Evolutionary conservation across 2,329 filamentous ascomycete genomes (phyloP).

Genomic region (Exophiala sp.): DNA sequence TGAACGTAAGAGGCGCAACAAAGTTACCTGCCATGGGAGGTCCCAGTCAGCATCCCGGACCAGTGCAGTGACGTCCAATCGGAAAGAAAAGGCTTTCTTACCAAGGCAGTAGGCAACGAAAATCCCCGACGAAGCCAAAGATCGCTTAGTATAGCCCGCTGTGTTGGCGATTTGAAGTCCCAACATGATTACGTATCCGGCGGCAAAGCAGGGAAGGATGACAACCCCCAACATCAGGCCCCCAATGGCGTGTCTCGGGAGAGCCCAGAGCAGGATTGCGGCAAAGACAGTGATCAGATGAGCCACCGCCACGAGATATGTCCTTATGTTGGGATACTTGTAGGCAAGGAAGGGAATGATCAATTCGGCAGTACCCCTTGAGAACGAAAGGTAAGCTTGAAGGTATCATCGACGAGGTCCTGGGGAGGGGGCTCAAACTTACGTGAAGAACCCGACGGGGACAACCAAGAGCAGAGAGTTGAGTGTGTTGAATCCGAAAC

Average conservation of each 20-base stretch:
- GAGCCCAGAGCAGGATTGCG: slow-evolving; percentile 42
- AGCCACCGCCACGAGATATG: slow-evolving; percentile 41
- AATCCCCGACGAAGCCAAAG: slow-evolving; percentile 20
- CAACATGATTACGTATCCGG: slow-evolving; percentile 51
- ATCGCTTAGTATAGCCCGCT: slow-evolving; percentile 29
- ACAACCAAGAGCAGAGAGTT: slow-evolving; percentile 62
- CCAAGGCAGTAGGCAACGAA: slow-evolving; percentile 26
- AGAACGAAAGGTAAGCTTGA: neutral
- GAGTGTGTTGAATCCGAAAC: slow-evolving; percentile 62
- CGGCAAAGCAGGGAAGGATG: slow-evolving; percentile 46
- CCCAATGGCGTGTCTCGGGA: slow-evolving; percentile 42
- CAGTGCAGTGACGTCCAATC: slow-evolving; percentile 14
- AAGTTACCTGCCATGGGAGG: slow-evolving; percentile 30
- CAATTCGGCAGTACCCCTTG: slow-evolving; percentile 37
- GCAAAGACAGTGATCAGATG: slow-evolving; percentile 43
- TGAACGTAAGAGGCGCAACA: slow-evolving; percentile 35
- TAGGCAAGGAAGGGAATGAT: slow-evolving; percentile 42
- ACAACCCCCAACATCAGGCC: slow-evolving; percentile 49
- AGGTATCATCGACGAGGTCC: neutral
- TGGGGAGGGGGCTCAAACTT: neutral
- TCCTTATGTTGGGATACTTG: slow-evolving; percentile 34
- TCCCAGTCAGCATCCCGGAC: neutral
- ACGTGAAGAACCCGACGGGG: slow-evolving; percentile 37
- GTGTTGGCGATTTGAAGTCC: slow-evolving; percentile 42
- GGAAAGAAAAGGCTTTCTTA: slow-evolving; percentile 47